Conservation (phyloP, 208 protist genomes). For the Acanthamoeba culbertsoni region DNA sequence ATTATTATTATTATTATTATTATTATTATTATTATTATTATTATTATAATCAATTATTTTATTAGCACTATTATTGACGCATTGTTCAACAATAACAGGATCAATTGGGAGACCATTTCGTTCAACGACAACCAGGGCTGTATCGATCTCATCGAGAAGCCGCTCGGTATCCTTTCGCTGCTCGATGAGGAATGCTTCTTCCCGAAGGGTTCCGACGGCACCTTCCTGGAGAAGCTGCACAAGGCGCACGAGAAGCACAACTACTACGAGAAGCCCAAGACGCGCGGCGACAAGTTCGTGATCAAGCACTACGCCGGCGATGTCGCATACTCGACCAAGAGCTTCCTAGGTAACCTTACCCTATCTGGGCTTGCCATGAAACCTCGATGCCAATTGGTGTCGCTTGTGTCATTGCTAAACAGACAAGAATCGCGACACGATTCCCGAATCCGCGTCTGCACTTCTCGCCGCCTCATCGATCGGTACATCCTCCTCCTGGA, state of each 20-base stretch:
- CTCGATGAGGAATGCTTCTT: conserved; percentile 81
- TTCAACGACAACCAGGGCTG: conserved; percentile 95
- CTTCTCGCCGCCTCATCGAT: neutral
- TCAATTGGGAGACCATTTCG: conserved; percentile 92
- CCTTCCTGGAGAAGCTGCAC: conserved; percentile 77
- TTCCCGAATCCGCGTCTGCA: neutral
- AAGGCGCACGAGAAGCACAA: conserved; percentile 70
- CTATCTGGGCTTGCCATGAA: neutral
- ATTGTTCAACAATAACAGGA: conserved; percentile 80
- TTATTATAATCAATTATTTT: neutral
- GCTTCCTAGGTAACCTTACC: conserved; percentile 86
- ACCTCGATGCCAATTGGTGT: too few species aligned
- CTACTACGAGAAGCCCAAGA: conserved; percentile 66
- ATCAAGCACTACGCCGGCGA: conserved; percentile 94
- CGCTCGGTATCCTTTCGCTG: conserved; percentile 76
- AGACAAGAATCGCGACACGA: conserved; percentile 47
- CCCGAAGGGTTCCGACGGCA: conserved; percentile 74
- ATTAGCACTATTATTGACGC: too few species aligned
- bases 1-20: neutral
- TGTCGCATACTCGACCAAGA: conserved; percentile 79
- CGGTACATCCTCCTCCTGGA: too few species aligned
- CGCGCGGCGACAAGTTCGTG: conserved; percentile 69
- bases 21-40: neutral
- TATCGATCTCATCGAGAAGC: conserved; percentile 84
- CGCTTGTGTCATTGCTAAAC: neutral